Base-by-base conservation (phyloP, 2,329 filamentous ascomycete genomes). In the Xylaria sp. region DNA sequence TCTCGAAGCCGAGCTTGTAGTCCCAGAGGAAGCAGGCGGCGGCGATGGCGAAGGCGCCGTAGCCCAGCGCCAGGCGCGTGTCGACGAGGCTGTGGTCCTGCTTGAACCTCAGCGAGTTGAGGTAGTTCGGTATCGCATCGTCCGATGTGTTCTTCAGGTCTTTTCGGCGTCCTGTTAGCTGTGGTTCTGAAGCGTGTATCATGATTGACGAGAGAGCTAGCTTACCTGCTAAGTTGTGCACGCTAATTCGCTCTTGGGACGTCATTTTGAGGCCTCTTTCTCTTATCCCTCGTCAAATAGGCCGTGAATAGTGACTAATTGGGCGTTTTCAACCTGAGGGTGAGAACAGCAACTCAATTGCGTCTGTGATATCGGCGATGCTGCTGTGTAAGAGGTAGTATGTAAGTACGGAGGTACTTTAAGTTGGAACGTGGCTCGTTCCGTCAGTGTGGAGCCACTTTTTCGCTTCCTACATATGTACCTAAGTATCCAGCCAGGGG, bases 111-210 rank as follows among this genome's bases (percentile, higher is more conserved):
- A 98, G 90, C 39, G 90, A 92, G 82, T 93, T 95, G 72, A 99
- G 90, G 84, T 98, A 98, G 83, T 96, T 94, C 68, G 92, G 90
- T 69, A 99, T 91, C 66, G 94, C 94, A 83, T 99, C 96, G 84
- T 99, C 96, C 74, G 93, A 94, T 48, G 94, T 97, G 84, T 96
- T 97, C 83, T 98, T 98, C 73, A 99, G 91, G 80, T 98, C 96
- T 97, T 7, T 18, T 41, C 79, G 41, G 50, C 61, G 69, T 72
- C 65, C 65, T 67, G 69, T 68, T 67, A 64, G 58, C 25, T 51
- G 18, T 50, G 32, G 8, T 50, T 59, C 25, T 50, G 23, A 28
- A 28, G 7, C 2, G 59, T 44, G 10, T 46, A 20, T 48, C 20
- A 51, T 34, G 34, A 44, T 41, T 44, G 46, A 37, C 32, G 34